phyloP scores from a whole-genome alignment of 2,329 filamentous ascomycete genomes.

The Chaetomium sp. region DNA sequence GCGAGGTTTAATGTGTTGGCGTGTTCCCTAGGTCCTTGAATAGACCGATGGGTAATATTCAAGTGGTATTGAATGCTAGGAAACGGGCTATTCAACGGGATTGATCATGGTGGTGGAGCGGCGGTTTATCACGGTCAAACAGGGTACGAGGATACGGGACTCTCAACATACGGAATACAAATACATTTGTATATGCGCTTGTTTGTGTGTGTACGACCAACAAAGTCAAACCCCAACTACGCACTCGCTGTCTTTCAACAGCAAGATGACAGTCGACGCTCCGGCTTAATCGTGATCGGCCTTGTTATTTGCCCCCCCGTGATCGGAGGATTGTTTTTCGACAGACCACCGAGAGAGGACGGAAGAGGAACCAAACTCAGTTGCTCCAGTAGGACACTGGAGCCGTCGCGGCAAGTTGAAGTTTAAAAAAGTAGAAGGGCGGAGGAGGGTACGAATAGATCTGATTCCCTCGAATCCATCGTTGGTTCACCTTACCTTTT shows the following conservation, averaged over 20 bases:
- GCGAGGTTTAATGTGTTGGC: too few species aligned
- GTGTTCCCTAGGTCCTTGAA: too few species aligned
- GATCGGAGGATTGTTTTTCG: slow-evolving; percentile 27
- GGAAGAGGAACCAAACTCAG: slow-evolving; percentile 50
- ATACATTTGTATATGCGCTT: background rate
- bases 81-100: background rate
- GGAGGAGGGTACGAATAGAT: too few species aligned
- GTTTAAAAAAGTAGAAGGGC: background rate
- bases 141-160: background rate
- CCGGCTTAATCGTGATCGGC: slow-evolving; percentile 97
- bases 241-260: slow-evolving; percentile 72
- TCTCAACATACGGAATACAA: background rate
- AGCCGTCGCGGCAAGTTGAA: slow-evolving; percentile 48
- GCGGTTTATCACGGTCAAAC: background rate
- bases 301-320: slow-evolving; percentile 62
- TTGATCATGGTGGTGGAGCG: background rate
- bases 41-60: too few species aligned
- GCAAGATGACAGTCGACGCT: slow-evolving; percentile 81
- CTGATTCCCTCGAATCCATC: too few species aligned
- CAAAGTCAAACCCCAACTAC: slow-evolving; percentile 96
- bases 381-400: slow-evolving; percentile 48
- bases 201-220: slow-evolving; percentile 65
- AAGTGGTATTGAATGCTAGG: too few species aligned
- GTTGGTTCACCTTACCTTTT: too few species aligned
- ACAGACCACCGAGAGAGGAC: slow-evolving; percentile 79